Evolutionary conservation across 2,329 filamentous ascomycete genomes (phyloP), one percentile per base, ranked within the genome.

Genomic region (Fusarium dimerum): DNA sequence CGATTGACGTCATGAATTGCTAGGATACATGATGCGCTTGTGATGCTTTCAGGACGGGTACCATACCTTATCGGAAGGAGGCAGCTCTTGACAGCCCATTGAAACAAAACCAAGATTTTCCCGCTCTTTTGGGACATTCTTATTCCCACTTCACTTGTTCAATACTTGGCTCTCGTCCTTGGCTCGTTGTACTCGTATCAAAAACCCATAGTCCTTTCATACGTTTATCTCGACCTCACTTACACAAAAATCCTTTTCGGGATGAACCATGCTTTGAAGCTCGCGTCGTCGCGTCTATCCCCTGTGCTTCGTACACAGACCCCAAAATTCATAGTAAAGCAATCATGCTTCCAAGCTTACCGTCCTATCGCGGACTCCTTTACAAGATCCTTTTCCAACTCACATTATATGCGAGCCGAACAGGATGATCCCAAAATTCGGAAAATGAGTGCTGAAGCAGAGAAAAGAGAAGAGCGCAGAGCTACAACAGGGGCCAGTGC

Each of bases 401-500:
- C 65, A 5, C 43, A n/a, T 51, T 42, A 40, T 7, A 46, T 50
- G 3, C 45, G 26, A 0, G 55, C 60, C n/a, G 61, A 63, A 1
- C 55, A 59, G 1, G 40, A 50, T 5, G 44, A 45, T 2, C 36
- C 32, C 0, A 57, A 47, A 9, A 44, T 51, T 1, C 54, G 64
- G 1, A 52, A 66, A 4, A n/a, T 57, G 43, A 58, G 52, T 13
- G 55, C 62, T n/a, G 48, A 55, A 43, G 60, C 61, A 1, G 58
- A 54, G 9, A 62, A 55, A 45, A 65, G 64, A 20, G 53, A 59
- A 9, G 42, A 57, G 46, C 55, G 55, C 6, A 59, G 56, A 8
- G 57, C 60, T 20, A 64, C 62, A 0, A 55, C 64, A 30, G 62
- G 59, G 29, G 48, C 53, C 15, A 66, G 60, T 32, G 63, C 64